Percentiles rank a stretch among this genome's conserved stretches.
Evolutionary conservation across 2,329 filamentous ascomycete species (phyloP).

Genomic region (Diaporthe sp.): DNA sequence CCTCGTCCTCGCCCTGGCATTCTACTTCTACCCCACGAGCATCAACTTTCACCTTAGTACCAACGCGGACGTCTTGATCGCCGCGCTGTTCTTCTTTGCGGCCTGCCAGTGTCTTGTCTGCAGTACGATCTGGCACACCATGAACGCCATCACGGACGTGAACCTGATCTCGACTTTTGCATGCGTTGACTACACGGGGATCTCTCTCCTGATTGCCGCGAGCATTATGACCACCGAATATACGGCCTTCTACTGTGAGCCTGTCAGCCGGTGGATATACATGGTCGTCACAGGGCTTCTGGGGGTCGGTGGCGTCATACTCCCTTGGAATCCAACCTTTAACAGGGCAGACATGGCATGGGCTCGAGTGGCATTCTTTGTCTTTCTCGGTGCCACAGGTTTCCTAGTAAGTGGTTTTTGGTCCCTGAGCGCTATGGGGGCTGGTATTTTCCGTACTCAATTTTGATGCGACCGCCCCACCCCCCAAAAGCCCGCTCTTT

Average conservation of each 20-base stretch:
- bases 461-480: too few species aligned
- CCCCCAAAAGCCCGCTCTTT: too few species aligned
- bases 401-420: slow-evolving; percentile 67
- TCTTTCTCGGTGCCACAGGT: slow-evolving; percentile 87
- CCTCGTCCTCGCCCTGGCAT: slow-evolving; percentile 87
- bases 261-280: slow-evolving; percentile 86
- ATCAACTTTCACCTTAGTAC: slow-evolving; percentile 89
- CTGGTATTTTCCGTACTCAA: not conserved
- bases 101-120: slow-evolving; percentile 95
- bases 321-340: slow-evolving; percentile 97
- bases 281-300: slow-evolving; percentile 85
- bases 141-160: slow-evolving; percentile 95
- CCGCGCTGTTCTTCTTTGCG: slow-evolving; percentile 95
- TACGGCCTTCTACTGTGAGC: slow-evolving; percentile 98
- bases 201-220: slow-evolving; percentile 92
- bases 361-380: slow-evolving; percentile 92
- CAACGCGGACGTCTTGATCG: slow-evolving; percentile 90
- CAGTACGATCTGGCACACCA: slow-evolving; percentile 98
- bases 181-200: slow-evolving; percentile 98
- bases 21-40: slow-evolving; percentile 95
- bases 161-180: slow-evolving; percentile 93
- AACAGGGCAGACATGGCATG: slow-evolving; percentile 94
- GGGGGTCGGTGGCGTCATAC: slow-evolving; percentile 87
- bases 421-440: not conserved
- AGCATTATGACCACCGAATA: slow-evolving; percentile 99